Percentiles rank a stretch among this genome's conserved stretches.
These are phyloP conservation scores for Macroventuria anomochaeta DNA, from an alignment of 2,329 filamentous ascomycete species.

Conservation along the genomic window DNA sequence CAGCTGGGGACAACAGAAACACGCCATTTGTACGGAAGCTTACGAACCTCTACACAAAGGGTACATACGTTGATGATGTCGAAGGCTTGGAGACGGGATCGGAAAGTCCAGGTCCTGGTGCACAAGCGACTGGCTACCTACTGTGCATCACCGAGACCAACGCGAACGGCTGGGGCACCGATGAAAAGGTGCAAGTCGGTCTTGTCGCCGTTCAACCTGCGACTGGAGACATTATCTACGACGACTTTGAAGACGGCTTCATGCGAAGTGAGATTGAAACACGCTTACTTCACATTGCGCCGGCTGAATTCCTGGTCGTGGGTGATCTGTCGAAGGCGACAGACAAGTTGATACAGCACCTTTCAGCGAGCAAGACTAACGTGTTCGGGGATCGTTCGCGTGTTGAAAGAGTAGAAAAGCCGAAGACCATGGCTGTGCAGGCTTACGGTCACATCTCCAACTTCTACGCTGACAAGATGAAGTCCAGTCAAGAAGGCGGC, in stretches of 20 bases:
- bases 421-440: slow-evolving; percentile 82
- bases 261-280: slow-evolving; percentile 98
- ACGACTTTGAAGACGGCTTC: slow-evolving; percentile 95
- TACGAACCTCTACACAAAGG: slow-evolving; percentile 97
- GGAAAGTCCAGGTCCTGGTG: slow-evolving; percentile 60
- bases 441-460: slow-evolving; percentile 87
- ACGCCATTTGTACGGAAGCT: slow-evolving; percentile 90
- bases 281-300: slow-evolving; percentile 90
- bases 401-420: slow-evolving; percentile 77
- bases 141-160: slow-evolving; percentile 89
- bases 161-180: slow-evolving; percentile 79
- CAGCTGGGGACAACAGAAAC: slow-evolving; percentile 92
- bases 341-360: slow-evolving; percentile 87
- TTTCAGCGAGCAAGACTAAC: slow-evolving; percentile 86
- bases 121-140: slow-evolving; percentile 78
- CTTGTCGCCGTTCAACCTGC: slow-evolving; percentile 93
- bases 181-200: slow-evolving; percentile 92
- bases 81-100: slow-evolving; percentile 70
- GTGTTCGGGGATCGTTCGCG: slow-evolving; percentile 90
- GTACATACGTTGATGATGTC: slow-evolving; percentile 93
- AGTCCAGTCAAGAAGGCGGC: slow-evolving; percentile 50
- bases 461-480: slow-evolving; percentile 89
- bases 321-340: slow-evolving; percentile 89
- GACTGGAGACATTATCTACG: slow-evolving; percentile 94
- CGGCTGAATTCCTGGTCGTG: slow-evolving; percentile 92